Conservation (phyloP, 1,284 basidiomycete species). For the Microbotryum saponariae region DNA sequence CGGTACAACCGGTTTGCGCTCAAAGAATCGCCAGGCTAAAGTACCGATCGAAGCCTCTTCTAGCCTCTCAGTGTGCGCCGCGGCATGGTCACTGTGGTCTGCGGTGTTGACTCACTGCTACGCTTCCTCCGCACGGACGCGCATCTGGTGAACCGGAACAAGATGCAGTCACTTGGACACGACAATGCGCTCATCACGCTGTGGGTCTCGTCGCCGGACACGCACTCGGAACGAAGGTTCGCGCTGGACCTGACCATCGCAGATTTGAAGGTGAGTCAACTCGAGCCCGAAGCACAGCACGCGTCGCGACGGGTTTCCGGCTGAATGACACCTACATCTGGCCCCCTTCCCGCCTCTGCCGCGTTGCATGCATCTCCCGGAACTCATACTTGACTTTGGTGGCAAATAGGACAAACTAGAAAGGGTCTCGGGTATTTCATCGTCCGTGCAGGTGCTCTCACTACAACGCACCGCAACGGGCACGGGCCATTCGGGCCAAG, state of each 20-base stretch:
- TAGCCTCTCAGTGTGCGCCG: no score
- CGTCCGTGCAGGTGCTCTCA: slow-evolving; percentile 59
- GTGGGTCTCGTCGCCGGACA: slow-evolving; percentile 76
- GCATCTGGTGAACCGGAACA: no score
- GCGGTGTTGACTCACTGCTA: no score
- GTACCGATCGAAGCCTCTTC: no score
- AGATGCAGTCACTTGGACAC: background rate
- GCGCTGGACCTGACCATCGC: slow-evolving; percentile 63
- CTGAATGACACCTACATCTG: background rate
- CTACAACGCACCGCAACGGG: slow-evolving; percentile 48
- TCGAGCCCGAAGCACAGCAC: slow-evolving; percentile 10
- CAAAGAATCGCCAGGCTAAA: no score
- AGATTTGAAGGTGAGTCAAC: slow-evolving; percentile 61
- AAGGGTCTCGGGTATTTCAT: slow-evolving; percentile 79
- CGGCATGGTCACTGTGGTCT: no score
- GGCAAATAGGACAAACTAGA: slow-evolving; percentile 66
- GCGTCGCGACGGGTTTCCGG: background rate
- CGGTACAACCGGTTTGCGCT: no score
- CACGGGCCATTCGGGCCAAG: slow-evolving; percentile 45
- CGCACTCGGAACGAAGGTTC: slow-evolving; percentile 73
- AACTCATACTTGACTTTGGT: background rate
- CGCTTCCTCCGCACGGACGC: no score
- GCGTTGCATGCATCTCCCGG: no score
- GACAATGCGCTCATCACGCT: slow-evolving; percentile 49
- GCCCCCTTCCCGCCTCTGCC: background rate